phyloP scores from a whole-genome alignment of 805 yeast genomes.

The Saccharomycopsis sp. region DNA sequence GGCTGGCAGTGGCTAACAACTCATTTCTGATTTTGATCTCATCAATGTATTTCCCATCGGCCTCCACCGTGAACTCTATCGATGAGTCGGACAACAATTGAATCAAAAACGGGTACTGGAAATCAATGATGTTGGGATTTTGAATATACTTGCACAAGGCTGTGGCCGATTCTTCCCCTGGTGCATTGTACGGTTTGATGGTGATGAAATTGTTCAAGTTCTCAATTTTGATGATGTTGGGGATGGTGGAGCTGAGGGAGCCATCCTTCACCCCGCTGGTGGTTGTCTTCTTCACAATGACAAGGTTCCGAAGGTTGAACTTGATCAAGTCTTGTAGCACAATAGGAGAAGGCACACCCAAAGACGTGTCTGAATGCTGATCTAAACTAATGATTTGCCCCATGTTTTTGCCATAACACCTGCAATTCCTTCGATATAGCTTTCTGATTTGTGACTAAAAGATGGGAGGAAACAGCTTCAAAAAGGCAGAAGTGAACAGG shows the following conservation, averaged over 20 bases:
- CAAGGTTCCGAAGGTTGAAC: slow-evolving; percentile 7
- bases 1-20: background rate
- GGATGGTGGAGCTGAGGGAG: background rate
- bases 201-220: slow-evolving; percentile 11
- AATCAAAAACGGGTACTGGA: slow-evolving; percentile 15
- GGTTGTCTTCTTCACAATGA: background rate
- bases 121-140: slow-evolving; percentile 11
- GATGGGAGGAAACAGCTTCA: too few species aligned
- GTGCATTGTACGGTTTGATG: background rate
- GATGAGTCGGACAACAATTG: slow-evolving; percentile 2
- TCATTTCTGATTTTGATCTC: slow-evolving; percentile 7
- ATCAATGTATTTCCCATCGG: slow-evolving; percentile 18
- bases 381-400: slow-evolving; percentile 3
- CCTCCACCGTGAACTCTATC: slow-evolving; percentile 14
- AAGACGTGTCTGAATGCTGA: background rate
- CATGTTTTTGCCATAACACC: background rate
- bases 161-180: background rate
- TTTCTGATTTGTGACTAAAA: too few species aligned
- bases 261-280: background rate
- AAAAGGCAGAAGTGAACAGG: too few species aligned
- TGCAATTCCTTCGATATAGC: too few species aligned
- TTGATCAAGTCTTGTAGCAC: slow-evolving; percentile 6
- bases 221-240: slow-evolving; percentile 7
- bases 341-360: background rate
- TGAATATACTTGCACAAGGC: slow-evolving; percentile 11